Percentiles rank a stretch among this genome's conserved stretches.
These are phyloP conservation scores for Trichophaea hybrida DNA, from an alignment of 2,329 filamentous ascomycete genomes.

Conservation along the genomic window DNA sequence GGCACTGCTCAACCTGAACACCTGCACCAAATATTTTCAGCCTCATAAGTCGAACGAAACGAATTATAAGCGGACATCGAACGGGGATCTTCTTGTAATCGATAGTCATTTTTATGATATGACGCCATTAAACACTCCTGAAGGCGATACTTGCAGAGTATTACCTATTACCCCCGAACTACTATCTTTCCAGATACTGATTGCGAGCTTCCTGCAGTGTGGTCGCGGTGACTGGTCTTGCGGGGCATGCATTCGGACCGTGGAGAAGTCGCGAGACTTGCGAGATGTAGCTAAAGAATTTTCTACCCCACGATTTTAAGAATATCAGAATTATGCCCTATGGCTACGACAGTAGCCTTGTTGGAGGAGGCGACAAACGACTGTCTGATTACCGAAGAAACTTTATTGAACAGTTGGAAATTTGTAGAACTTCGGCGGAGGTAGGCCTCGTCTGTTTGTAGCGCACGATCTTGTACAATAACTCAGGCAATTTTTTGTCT, in stretches of 20 bases:
- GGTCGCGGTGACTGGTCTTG: neutral
- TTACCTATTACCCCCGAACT: neutral
- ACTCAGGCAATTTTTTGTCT: neutral
- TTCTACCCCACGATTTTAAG: slow-evolving; percentile 28
- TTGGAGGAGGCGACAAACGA: neutral
- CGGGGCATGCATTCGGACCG: neutral
- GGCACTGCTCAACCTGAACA: neutral
- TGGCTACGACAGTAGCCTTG: slow-evolving; percentile 27
- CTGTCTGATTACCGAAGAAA: slow-evolving; percentile 9
- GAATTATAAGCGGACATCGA: neutral
- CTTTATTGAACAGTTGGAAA: slow-evolving; percentile 7
- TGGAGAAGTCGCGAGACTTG: slow-evolving; percentile 9
- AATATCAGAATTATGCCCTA: slow-evolving; percentile 30
- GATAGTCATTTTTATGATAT: slow-evolving; percentile 8
- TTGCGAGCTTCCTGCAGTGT: neutral
- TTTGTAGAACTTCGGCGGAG: neutral
- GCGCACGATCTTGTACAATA: neutral
- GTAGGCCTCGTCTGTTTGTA: neutral
- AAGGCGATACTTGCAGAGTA: neutral
- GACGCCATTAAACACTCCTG: slow-evolving; percentile 7
- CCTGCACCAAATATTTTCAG: neutral
- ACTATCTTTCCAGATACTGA: neutral
- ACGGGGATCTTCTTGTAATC: neutral
- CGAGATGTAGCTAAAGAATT: slow-evolving; percentile 27
- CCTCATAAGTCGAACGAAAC: neutral